These are phyloP conservation scores for Pulveroboletus sp. DNA, from an alignment of 768 basidiomycete genomes.

Conservation along the genomic window DNA sequence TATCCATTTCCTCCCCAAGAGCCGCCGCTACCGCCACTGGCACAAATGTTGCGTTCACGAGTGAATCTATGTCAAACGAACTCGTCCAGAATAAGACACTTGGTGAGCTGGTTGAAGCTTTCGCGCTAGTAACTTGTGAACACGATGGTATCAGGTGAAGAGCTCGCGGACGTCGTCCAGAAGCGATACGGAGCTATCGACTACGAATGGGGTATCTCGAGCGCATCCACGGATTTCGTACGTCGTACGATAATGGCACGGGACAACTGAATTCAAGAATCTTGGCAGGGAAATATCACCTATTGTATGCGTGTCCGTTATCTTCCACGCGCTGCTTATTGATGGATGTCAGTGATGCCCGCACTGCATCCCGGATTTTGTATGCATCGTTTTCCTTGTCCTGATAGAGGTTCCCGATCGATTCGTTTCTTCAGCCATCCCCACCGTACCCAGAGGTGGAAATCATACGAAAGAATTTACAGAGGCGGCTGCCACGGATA, in stretches of 20 bases:
- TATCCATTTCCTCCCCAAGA: background rate
- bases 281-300: conserved; percentile 49
- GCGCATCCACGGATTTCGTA: conserved; percentile 82
- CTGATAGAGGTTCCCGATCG: background rate
- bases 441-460: conserved; percentile 64
- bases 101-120: conserved; percentile 32
- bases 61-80: too few relatives aligned
- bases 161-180: conserved; percentile 57
- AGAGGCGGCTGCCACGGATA: conserved; percentile 54
- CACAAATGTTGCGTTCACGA: too few relatives aligned
- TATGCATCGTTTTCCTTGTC: conserved; percentile 12
- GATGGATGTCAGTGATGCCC: conserved; percentile 45
- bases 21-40: too few relatives aligned
- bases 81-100: conserved; percentile 56
- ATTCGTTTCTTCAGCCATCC: conserved; percentile 54
- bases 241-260: conserved; percentile 24
- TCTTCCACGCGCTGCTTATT: background rate
- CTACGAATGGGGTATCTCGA: conserved; percentile 61
- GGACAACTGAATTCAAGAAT: background rate
- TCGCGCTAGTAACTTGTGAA: too few relatives aligned
- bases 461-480: conserved; percentile 74
- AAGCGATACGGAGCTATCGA: conserved; percentile 62
- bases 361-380: conserved; percentile 69
- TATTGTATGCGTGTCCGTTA: conserved; percentile 46
- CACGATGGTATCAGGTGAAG: conserved; percentile 42